Evolutionary conservation across 495 filamentous ascomycete species (phyloP).

Genomic region (Aspergillus indologenus): DNA sequence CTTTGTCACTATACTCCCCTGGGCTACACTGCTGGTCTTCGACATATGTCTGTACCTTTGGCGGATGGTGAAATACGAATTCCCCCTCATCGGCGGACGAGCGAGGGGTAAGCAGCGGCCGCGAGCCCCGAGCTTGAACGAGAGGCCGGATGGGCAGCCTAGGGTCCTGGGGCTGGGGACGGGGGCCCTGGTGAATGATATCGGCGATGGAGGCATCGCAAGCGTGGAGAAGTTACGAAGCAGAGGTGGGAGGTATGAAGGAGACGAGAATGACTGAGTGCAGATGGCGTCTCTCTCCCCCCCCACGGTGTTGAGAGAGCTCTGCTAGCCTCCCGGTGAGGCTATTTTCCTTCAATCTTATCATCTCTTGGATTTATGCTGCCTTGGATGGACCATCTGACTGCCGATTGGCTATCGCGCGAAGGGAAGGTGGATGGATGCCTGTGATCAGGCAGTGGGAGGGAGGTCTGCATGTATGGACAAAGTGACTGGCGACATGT

Average conservation of each 20-base stretch:
- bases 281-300: not conserved
- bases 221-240: not conserved
- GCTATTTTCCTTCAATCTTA: not conserved
- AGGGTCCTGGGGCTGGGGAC: constrained; percentile 47
- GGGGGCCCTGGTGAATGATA: constrained; percentile 18
- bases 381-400: not conserved
- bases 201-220: constrained; percentile 1
- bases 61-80: constrained; percentile 55
- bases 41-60: constrained; percentile 64
- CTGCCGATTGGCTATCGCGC: not conserved
- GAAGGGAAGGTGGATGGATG: too few species aligned
- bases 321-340: constrained; percentile 3
- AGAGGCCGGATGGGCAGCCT: constrained; percentile 53
- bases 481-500: not conserved
- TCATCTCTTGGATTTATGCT: not conserved
- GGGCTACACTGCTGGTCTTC: constrained; percentile 62
- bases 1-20: constrained; percentile 62
- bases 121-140: constrained; percentile 60
- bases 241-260: not conserved
- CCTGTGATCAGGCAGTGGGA: too few species aligned
- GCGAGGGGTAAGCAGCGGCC: constrained; percentile 60
- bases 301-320: not conserved
- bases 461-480: not conserved
- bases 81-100: constrained; percentile 61
- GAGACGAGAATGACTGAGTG: not conserved